Evolutionary conservation across 78 protist species (phyloP).

Genomic region (Kipferlia bialata): DNA sequence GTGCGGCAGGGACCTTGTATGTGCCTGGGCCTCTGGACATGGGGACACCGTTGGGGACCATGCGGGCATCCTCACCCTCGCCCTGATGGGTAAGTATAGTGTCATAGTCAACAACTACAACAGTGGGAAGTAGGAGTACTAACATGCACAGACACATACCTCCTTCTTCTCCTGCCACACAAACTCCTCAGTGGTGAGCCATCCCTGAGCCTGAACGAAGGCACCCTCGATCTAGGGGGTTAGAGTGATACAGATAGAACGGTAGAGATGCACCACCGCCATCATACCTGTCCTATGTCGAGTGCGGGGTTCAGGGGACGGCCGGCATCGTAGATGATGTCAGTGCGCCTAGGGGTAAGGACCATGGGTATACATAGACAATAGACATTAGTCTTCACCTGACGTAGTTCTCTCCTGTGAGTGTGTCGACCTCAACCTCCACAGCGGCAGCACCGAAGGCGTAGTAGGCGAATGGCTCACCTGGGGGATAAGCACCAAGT

Average conservation of each 20-base stretch:
- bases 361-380: too few species aligned
- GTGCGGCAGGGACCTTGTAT: constrained; percentile 19
- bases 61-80: constrained; percentile 53
- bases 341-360: too few species aligned
- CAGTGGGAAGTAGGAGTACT: background rate
- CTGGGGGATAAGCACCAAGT: background rate
- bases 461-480: constrained; percentile 48
- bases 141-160: too few species aligned
- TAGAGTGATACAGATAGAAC: background rate
- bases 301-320: constrained; percentile 68
- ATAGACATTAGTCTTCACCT: too few species aligned
- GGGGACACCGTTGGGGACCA: background rate
- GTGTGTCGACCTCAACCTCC: constrained; percentile 77
- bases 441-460: constrained; percentile 61
- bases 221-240: constrained; percentile 72
- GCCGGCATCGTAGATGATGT: constrained; percentile 85
- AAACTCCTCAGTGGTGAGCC: constrained; percentile 67
- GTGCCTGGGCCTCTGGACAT: background rate
- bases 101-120: too few species aligned
- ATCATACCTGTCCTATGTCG: constrained; percentile 61
- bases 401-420: constrained; percentile 66
- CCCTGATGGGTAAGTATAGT: too few species aligned
- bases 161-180: too few species aligned
- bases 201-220: constrained; percentile 69
- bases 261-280: background rate